phyloP scores from a whole-genome alignment of 2,329 filamentous ascomycete species.

The Epichloe baconii region DNA sequence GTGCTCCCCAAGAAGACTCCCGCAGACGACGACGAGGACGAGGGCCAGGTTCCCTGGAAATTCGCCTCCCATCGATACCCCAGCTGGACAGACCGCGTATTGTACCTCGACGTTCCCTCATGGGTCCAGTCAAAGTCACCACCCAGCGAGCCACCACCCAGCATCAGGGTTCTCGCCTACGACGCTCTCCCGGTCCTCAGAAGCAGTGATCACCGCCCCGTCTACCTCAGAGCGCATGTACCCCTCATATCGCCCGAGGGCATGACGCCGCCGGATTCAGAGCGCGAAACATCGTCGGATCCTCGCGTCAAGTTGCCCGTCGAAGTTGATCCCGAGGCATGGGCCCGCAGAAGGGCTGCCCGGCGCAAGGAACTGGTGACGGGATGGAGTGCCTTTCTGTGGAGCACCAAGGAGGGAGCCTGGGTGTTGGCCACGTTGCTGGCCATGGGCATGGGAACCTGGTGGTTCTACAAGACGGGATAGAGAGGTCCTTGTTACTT shows the following conservation, averaged over 20 bases:
- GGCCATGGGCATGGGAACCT: conserved; percentile 28
- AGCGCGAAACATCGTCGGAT: conserved; percentile 15
- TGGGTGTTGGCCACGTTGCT: conserved; percentile 30
- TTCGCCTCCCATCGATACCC: conserved; percentile 81
- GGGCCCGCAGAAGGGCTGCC: conserved; percentile 35
- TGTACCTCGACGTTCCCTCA: conserved; percentile 54
- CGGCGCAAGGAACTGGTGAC: conserved; percentile 33
- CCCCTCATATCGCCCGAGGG: conserved; percentile 38
- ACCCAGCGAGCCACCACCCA: conserved; percentile 9
- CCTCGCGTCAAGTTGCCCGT: conserved; percentile 34
- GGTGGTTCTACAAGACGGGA: conserved; percentile 25
- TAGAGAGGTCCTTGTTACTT: background rate
- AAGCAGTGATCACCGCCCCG: conserved; percentile 81
- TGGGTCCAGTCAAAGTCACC: conserved; percentile 31
- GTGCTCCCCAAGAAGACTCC: conserved; percentile 15
- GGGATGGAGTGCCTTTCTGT: conserved; percentile 42
- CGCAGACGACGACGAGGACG: conserved; percentile 15
- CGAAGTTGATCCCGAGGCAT: conserved; percentile 40
- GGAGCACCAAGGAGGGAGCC: conserved; percentile 39
- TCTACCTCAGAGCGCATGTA: conserved; percentile 57
- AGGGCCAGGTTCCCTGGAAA: conserved; percentile 39
- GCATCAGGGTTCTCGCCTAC: conserved; percentile 50
- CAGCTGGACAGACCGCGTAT: conserved; percentile 83
- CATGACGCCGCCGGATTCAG: conserved; percentile 22
- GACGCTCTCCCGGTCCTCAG: conserved; percentile 62